phyloP scores from a whole-genome alignment of 2,329 filamentous ascomycete genomes.

The Pyricularia sp. region DNA sequence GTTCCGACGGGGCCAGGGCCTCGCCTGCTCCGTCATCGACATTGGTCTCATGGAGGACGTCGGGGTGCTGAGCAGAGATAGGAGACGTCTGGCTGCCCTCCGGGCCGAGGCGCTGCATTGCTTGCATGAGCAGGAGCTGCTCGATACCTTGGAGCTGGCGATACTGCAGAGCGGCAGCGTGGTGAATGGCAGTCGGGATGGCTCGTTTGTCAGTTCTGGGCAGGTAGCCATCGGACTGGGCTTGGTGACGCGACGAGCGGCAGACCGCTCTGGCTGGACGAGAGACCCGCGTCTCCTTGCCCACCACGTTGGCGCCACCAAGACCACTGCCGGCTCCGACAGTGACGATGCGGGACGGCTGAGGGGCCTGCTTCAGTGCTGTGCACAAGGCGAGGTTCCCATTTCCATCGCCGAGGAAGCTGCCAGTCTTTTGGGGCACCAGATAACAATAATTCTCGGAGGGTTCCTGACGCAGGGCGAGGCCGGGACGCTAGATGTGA shows the following conservation, averaged over 20 bases:
- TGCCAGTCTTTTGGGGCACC: constrained; percentile 5
- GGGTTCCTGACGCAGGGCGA: constrained; percentile 6
- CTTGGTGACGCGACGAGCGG: background rate
- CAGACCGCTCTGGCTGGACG: background rate
- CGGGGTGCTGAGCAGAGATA: constrained; percentile 8
- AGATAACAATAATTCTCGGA: constrained; percentile 7
- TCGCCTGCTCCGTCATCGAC: constrained; percentile 21
- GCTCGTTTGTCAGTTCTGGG: constrained; percentile 1
- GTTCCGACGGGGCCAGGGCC: constrained; percentile 16
- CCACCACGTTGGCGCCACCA: background rate
- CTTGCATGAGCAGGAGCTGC: constrained; percentile 7
- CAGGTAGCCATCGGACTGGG: constrained; percentile 7
- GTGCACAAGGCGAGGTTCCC: background rate
- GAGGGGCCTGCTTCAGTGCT: background rate
- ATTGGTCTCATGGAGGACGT: constrained; percentile 18
- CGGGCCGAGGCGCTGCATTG: constrained; percentile 3
- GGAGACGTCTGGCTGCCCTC: constrained; percentile 2
- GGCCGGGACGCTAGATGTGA: constrained; percentile 4
- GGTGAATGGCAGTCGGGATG: background rate
- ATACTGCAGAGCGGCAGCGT: background rate
- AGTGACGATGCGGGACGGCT: background rate
- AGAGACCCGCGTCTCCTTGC: background rate
- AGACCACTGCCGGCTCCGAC: background rate
- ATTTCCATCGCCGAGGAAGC: background rate
- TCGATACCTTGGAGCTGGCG: constrained; percentile 6